Conservation (phyloP, 2,329 filamentous ascomycete species). For the Phialemonium atrogriseum region DNA sequence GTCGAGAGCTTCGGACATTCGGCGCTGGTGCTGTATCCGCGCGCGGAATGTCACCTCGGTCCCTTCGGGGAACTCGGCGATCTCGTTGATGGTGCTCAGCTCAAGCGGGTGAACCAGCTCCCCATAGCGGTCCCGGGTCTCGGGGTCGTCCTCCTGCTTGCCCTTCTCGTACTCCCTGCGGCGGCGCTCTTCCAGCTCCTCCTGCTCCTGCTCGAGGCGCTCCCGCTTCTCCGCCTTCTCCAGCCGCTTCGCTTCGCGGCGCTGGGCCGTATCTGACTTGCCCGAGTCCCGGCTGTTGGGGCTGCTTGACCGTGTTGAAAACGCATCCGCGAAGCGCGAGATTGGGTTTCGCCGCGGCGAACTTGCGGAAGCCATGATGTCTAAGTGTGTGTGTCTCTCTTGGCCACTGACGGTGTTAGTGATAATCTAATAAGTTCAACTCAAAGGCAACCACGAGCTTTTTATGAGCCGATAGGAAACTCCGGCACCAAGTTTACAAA, state of each 20-base stretch:
- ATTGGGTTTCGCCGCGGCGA: too few species aligned
- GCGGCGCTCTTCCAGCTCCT: slow-evolving; percentile 21
- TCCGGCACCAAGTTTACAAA: too few species aligned
- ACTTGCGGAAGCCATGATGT: too few species aligned
- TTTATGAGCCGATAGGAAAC: too few species aligned
- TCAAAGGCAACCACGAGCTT: too few species aligned
- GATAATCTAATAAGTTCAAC: too few species aligned
- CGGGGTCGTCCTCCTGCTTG: slow-evolving; percentile 17
- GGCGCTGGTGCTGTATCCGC: slow-evolving; percentile 69
- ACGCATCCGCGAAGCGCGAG: too few species aligned
- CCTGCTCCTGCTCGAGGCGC: slow-evolving; percentile 19
- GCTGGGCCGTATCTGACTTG: too few species aligned
- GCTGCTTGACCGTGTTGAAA: too few species aligned
- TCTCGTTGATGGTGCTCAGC: slow-evolving; percentile 31
- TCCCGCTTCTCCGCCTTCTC: slow-evolving; percentile 23
- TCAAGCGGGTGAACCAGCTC: slow-evolving; percentile 12
- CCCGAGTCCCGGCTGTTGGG: too few species aligned
- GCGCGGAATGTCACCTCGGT: slow-evolving; percentile 59
- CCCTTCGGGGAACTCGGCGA: slow-evolving; percentile 44
- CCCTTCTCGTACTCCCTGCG: slow-evolving; percentile 24
- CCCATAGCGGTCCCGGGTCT: slow-evolving; percentile 21
- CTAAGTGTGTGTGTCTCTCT: too few species aligned
- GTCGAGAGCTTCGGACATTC: slow-evolving; percentile 72
- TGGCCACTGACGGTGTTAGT: too few species aligned
- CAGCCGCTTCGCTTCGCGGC: slow-evolving; percentile 19